These are phyloP conservation scores for Cyclanthera cordifolia DNA, from an alignment of 306 rosid species.

Conservation along the genomic window DNA sequence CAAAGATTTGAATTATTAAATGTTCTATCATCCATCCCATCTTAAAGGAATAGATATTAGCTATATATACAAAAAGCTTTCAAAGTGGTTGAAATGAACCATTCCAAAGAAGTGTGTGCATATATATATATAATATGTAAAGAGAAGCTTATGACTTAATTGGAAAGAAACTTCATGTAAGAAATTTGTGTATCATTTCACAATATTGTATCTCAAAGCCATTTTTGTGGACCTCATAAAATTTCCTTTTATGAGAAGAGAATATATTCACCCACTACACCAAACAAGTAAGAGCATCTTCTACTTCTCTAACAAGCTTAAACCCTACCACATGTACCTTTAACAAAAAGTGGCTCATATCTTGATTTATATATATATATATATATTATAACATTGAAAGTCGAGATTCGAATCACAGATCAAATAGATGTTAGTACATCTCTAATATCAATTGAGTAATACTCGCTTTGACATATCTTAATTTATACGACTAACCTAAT, in stretches of 20 bases:
- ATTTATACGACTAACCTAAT: too few relatives aligned
- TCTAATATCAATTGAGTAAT: too few relatives aligned
- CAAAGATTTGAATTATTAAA: not conserved
- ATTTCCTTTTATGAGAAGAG: not conserved
- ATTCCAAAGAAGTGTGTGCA: not conserved
- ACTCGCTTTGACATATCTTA: too few relatives aligned
- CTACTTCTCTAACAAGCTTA: too few relatives aligned
- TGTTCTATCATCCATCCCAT: not conserved
- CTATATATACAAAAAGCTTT: not conserved
- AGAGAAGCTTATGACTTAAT: slow-evolving; percentile 10
- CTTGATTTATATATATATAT: too few relatives aligned
- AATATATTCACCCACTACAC: slow-evolving; percentile 1
- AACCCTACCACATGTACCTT: too few relatives aligned
- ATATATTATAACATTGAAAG: too few relatives aligned
- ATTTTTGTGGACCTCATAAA: slow-evolving; percentile 5
- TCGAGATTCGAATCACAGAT: too few relatives aligned
- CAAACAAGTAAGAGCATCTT: too few relatives aligned
- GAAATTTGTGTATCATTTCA: not conserved
- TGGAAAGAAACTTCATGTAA: not conserved
- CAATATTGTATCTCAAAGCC: not conserved
- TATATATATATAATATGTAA: not conserved
- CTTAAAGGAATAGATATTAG: not conserved
- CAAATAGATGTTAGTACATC: too few relatives aligned
- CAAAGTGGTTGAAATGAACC: not conserved
- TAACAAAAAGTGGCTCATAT: too few relatives aligned